phyloP scores from a whole-genome alignment of 1,284 basidiomycete genomes.

The Rhodotorula sp. region DNA sequence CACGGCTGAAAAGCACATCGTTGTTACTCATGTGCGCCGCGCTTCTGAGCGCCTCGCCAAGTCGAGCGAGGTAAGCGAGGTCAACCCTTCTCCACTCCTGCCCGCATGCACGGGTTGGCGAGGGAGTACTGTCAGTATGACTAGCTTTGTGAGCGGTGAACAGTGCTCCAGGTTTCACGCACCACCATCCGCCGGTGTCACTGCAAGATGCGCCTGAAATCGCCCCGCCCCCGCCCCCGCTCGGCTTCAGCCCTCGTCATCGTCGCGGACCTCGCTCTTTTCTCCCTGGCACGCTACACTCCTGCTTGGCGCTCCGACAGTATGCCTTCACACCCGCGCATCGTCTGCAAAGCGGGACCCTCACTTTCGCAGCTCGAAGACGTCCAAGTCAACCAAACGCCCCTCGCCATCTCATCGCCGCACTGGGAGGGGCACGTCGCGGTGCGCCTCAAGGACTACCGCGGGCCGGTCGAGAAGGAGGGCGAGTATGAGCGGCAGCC shows the following conservation, averaged over 20 bases:
- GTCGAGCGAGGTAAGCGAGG: no score
- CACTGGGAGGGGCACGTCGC: constrained; percentile 16
- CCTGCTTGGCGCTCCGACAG: not conserved
- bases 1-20: not conserved
- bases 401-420: not conserved
- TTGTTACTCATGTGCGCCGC: not conserved
- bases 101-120: no score
- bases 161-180: no score
- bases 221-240: no score
- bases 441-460: constrained; percentile 26
- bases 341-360: constrained; percentile 29
- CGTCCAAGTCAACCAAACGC: constrained; percentile 15
- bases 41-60: no score
- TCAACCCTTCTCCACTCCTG: no score
- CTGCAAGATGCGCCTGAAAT: no score
- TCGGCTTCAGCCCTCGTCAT: not conserved
- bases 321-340: constrained; percentile 13
- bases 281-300: not conserved
- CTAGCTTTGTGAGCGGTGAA: no score
- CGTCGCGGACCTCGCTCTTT: not conserved
- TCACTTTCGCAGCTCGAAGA: constrained; percentile 13
- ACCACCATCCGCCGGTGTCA: no score
- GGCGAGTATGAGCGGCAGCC: constrained; percentile 2
- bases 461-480: constrained; percentile 12
- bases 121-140: no score